Evolutionary conservation across 768 basidiomycete species (phyloP).

Genomic region (Tricholoma hemisulphureum): DNA sequence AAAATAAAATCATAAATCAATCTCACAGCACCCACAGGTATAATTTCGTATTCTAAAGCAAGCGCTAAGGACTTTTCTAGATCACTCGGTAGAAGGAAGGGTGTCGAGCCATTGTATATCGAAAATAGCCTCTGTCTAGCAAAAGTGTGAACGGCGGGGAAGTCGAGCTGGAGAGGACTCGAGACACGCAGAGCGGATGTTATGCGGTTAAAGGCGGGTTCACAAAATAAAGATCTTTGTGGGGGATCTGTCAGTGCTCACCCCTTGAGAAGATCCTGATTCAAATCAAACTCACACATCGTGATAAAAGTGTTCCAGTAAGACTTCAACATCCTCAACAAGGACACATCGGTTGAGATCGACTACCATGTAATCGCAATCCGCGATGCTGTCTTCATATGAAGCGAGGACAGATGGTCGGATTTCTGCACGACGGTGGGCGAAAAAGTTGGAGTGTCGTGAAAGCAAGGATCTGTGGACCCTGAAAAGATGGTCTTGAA

Average conservation of each 20-base stretch:
- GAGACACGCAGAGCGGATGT: conserved; percentile 57
- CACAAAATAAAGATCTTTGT: conserved; percentile 45
- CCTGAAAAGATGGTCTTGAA: conserved; percentile 49
- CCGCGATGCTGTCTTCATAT: background rate
- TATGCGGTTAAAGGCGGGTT: conserved; percentile 46
- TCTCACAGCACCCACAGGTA: conserved; percentile 41
- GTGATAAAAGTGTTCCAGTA: conserved; percentile 68
- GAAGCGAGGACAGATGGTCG: background rate
- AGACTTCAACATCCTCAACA: conserved; percentile 48
- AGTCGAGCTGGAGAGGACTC: conserved; percentile 52
- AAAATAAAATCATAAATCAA: background rate
- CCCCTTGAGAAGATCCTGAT: background rate
- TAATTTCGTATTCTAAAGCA: conserved; percentile 45
- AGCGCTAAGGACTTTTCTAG: conserved; percentile 54
- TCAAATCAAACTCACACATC: conserved; percentile 56
- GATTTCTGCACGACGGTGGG: background rate
- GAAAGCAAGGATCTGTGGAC: conserved; percentile 53
- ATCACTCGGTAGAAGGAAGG: conserved; percentile 42
- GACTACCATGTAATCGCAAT: conserved; percentile 22
- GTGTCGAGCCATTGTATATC: conserved; percentile 50
- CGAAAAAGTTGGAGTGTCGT: conserved; percentile 47
- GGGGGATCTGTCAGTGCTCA: conserved; percentile 7
- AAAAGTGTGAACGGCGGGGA: conserved; percentile 49
- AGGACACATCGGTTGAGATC: conserved; percentile 39
- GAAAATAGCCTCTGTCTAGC: conserved; percentile 42